Conservation (phyloP, 2,329 filamentous ascomycete genomes). For the Fusarium sp. region DNA sequence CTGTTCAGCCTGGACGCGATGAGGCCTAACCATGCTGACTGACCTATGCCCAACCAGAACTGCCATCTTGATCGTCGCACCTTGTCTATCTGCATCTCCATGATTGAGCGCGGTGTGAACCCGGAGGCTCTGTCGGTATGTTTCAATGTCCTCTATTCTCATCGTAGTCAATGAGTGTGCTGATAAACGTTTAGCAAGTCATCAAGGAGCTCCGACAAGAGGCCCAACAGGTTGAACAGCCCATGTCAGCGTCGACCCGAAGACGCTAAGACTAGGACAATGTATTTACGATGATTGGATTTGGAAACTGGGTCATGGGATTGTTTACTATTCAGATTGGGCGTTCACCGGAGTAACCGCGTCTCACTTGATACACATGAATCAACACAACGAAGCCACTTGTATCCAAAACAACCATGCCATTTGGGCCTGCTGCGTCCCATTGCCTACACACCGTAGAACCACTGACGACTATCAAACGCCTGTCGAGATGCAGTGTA, state of each 20-base stretch:
- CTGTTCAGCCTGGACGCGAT: background rate
- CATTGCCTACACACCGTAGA: constrained; percentile 3
- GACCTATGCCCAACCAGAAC: constrained; percentile 69
- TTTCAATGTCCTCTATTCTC: background rate
- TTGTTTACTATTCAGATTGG: background rate
- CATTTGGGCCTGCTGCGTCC: constrained; percentile 15
- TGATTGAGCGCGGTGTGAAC: constrained; percentile 97
- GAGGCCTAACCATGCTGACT: constrained; percentile 9
- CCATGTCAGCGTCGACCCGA: constrained; percentile 45
- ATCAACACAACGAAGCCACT: background rate
- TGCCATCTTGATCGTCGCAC: constrained; percentile 92
- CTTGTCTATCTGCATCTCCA: constrained; percentile 92
- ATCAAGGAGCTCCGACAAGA: constrained; percentile 71
- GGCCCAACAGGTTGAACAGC: constrained; percentile 62
- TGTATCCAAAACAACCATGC: constrained; percentile 16
- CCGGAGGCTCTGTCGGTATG: constrained; percentile 93
- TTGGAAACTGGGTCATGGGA: background rate
- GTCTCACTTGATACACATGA: constrained; percentile 1
- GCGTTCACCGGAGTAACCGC: constrained; percentile 25
- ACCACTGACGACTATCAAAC: constrained; percentile 16
- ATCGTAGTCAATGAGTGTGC: background rate
- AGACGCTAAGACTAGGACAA: constrained; percentile 35
- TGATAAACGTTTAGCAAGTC: constrained; percentile 59
- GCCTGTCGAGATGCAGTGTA: constrained; percentile 32
- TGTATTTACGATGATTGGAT: background rate